Evolutionary conservation across 805 yeast genomes (phyloP).

Genomic region (Monosporozyma siamensis): DNA sequence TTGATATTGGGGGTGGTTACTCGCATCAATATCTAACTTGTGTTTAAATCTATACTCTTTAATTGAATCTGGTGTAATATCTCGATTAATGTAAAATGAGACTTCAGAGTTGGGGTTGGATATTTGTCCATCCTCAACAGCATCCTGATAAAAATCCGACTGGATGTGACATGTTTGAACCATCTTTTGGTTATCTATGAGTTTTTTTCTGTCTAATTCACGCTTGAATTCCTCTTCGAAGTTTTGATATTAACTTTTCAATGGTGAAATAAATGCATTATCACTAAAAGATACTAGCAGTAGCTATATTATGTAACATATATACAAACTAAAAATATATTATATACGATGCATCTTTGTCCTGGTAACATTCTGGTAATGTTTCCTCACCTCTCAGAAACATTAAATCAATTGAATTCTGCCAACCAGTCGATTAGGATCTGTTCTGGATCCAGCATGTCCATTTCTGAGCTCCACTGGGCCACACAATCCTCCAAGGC

Average conservation of each 20-base stretch:
- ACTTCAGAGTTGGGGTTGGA: no score
- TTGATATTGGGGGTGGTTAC: constrained; percentile 6
- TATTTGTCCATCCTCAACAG: no score
- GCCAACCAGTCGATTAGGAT: constrained; percentile 18
- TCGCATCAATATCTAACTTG: constrained; percentile 14
- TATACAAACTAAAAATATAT: no score
- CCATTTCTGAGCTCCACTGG: constrained; percentile 12
- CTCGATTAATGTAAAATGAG: constrained; percentile 37
- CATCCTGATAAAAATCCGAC: constrained; percentile 35
- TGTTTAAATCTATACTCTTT: constrained; percentile 24
- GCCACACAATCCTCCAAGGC: constrained; percentile 15
- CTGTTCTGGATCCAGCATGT: constrained; percentile 13
- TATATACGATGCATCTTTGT: no score
- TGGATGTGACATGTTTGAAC: constrained; percentile 31
- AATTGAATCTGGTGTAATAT: constrained; percentile 18
- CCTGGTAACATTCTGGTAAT: no score
- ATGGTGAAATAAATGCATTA: no score
- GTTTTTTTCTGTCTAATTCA: no score
- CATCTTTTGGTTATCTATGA: neutral
- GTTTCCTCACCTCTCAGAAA: no score
- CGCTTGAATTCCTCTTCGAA: no score
- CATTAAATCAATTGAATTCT: constrained; percentile 13
- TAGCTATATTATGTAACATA: no score
- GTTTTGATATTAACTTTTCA: no score
- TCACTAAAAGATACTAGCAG: no score